Evolutionary conservation across 768 basidiomycete species (phyloP).

Genomic region (Gautieria morchelliformis): DNA sequence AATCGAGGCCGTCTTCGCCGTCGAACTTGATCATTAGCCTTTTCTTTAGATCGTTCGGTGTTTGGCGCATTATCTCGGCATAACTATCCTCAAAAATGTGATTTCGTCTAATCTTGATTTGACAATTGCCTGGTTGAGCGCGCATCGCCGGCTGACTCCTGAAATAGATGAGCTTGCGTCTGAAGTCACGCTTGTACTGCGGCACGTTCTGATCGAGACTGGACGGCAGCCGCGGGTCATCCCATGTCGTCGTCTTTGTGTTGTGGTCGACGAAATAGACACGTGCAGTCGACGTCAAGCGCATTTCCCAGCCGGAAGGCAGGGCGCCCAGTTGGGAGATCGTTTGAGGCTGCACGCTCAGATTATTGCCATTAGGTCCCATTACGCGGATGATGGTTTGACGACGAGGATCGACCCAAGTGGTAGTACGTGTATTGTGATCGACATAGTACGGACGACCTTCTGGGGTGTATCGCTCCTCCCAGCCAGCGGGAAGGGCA

Average conservation of each 20-base stretch:
- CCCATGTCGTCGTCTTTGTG: slow-evolving; percentile 99
- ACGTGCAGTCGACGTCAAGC: slow-evolving; percentile 92
- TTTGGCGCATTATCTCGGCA: slow-evolving; percentile 99
- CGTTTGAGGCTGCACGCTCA: slow-evolving; percentile 85
- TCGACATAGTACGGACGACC: slow-evolving; percentile 99
- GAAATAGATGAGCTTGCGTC: slow-evolving; percentile 99
- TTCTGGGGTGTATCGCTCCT: slow-evolving; percentile 97
- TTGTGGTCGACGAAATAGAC: slow-evolving; percentile 99
- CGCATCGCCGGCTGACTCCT: slow-evolving; percentile 97
- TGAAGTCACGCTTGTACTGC: slow-evolving; percentile 99
- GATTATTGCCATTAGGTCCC: slow-evolving; percentile 84
- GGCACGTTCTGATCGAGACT: slow-evolving; percentile 94
- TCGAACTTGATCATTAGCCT: slow-evolving; percentile 99
- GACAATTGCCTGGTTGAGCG: slow-evolving; percentile 96
- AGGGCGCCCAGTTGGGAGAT: slow-evolving; percentile 95
- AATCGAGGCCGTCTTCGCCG: slow-evolving; percentile 97
- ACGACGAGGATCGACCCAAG: slow-evolving; percentile 99
- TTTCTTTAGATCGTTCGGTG: slow-evolving; percentile 97
- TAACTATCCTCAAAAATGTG: slow-evolving; percentile 99
- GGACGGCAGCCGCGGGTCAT: slow-evolving; percentile 93
- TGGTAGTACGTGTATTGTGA: slow-evolving; percentile 98
- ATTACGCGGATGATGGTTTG: slow-evolving; percentile 96
- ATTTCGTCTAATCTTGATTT: slow-evolving; percentile 95
- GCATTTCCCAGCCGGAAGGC: slow-evolving; percentile 99
- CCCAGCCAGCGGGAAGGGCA: slow-evolving; percentile 93